These are phyloP conservation scores for Marasmius fiardii DNA, from an alignment of 1,284 basidiomycete species.

Conservation along the genomic window DNA sequence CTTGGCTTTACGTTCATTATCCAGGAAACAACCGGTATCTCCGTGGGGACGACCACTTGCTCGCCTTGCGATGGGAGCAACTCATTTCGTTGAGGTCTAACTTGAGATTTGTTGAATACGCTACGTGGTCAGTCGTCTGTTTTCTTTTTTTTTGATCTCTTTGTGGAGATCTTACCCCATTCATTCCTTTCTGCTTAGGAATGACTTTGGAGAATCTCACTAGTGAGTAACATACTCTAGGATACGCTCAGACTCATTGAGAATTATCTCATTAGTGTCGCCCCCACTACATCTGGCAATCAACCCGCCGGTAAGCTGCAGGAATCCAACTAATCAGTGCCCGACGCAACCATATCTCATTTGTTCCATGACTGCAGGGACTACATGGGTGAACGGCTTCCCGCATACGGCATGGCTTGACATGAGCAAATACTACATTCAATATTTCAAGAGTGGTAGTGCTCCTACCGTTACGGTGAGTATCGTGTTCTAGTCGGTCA, in stretches of 20 bases:
- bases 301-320: constrained; percentile 4
- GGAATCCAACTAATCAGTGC: background rate
- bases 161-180: background rate
- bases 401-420: constrained; percentile 43
- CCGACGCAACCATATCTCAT: background rate
- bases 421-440: constrained; percentile 51
- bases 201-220: constrained; percentile 39
- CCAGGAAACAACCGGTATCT: constrained; percentile 37
- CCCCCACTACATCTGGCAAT: constrained; percentile 12
- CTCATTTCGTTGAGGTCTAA: constrained; percentile 33
- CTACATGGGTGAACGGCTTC: constrained; percentile 31
- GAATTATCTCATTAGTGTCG: constrained; percentile 2
- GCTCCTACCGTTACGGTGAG: constrained; percentile 51
- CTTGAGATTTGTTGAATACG: constrained; percentile 40
- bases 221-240: constrained; percentile 25
- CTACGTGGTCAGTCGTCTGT: constrained; percentile 33
- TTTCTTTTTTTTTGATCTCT: background rate
- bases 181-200: constrained; percentile 23
- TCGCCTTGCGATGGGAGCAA: constrained; percentile 41
- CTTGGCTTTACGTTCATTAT: constrained; percentile 41
- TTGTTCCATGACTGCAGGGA: constrained; percentile 17
- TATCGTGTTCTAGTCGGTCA: constrained; percentile 18
- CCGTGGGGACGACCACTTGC: constrained; percentile 39
- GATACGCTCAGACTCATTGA: background rate
- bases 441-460: constrained; percentile 61